Percentiles rank a stretch among this genome's conserved stretches.
Conservation (phyloP, 345 rosid species). For the Lepidium africanum region DNA sequence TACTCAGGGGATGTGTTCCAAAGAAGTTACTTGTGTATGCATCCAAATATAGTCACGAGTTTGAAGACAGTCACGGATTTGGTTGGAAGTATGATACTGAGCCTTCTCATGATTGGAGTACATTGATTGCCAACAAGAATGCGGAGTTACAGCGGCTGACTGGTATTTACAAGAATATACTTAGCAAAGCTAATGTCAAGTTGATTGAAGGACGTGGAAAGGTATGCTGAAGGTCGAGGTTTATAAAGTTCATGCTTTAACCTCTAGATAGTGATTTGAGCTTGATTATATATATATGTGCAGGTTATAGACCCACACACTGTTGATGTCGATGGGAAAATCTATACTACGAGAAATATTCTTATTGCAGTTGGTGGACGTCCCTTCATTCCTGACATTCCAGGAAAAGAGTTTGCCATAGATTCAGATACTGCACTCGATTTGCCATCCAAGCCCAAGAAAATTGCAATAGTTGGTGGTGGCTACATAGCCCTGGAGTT, state of each 20-base stretch:
- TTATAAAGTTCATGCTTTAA: not conserved
- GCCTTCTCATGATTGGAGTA: slow-evolving; percentile 86
- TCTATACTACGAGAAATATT: slow-evolving; percentile 61
- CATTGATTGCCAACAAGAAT: slow-evolving; percentile 89
- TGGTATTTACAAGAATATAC: slow-evolving; percentile 75
- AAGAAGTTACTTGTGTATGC: slow-evolving; percentile 86
- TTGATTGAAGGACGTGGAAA: slow-evolving; percentile 93
- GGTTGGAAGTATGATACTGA: slow-evolving; percentile 82
- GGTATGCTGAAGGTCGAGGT: slow-evolving; percentile 36
- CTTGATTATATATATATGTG: not conserved
- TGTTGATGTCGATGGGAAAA: slow-evolving; percentile 78
- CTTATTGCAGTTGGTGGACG: slow-evolving; percentile 87
- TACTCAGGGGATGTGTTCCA: slow-evolving; percentile 97
- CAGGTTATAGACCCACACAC: slow-evolving; percentile 86
- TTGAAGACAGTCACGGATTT: slow-evolving; percentile 86
- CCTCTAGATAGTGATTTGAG: slow-evolving; percentile 1
- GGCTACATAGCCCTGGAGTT: slow-evolving; percentile 90
- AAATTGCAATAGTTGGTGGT: slow-evolving; percentile 84
- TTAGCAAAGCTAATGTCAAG: slow-evolving; percentile 62
- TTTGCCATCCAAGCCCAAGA: slow-evolving; percentile 76
- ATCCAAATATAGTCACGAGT: slow-evolving; percentile 82
- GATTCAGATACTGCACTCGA: slow-evolving; percentile 98
- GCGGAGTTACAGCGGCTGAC: slow-evolving; percentile 85
- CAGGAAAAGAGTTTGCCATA: slow-evolving; percentile 74
- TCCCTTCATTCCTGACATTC: slow-evolving; percentile 84